phyloP scores from a whole-genome alignment of 805 yeast species.

The Candida mattraensis region DNA sequence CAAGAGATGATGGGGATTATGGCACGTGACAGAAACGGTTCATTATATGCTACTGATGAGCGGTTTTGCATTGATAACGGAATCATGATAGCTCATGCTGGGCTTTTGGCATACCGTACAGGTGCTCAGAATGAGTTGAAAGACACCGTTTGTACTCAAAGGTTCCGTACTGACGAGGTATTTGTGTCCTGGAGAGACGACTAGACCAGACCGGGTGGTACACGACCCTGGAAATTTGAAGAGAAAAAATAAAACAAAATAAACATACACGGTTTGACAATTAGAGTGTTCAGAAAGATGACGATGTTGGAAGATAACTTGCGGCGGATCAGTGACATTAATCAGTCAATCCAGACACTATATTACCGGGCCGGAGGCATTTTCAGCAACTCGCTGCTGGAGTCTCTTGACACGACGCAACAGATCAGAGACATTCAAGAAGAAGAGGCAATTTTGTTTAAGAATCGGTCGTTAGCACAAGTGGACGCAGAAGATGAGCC shows the following conservation, averaged over 20 bases:
- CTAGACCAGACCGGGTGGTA: conserved; percentile 18
- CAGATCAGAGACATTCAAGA: conserved; percentile 25
- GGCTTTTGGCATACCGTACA: conserved; percentile 78
- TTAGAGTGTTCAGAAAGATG: conserved; percentile 7
- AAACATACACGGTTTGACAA: neutral
- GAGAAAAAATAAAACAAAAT: conserved; percentile 1
- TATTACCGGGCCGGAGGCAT: conserved; percentile 23
- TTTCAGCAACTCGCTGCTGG: conserved; percentile 24
- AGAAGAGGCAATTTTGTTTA: conserved; percentile 20
- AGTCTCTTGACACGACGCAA: conserved; percentile 21
- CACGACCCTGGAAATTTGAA: neutral
- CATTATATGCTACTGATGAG: conserved; percentile 94
- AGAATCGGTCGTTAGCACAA: conserved; percentile 20
- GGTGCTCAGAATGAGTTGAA: conserved; percentile 58
- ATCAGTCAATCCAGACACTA: conserved; percentile 22
- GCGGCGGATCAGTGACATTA: conserved; percentile 17
- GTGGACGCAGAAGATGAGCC: conserved; percentile 22
- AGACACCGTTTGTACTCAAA: conserved; percentile 86
- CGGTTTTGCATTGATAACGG: conserved; percentile 97
- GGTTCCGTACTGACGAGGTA: conserved; percentile 94
- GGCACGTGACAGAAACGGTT: conserved; percentile 87
- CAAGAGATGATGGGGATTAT: conserved; percentile 97
- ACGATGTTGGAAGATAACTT: conserved; percentile 18
- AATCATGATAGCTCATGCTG: conserved; percentile 99
- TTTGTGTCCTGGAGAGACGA: conserved; percentile 84